phyloP scores from a whole-genome alignment of 495 filamentous ascomycete species.

The Terfezia boudieri region DNA sequence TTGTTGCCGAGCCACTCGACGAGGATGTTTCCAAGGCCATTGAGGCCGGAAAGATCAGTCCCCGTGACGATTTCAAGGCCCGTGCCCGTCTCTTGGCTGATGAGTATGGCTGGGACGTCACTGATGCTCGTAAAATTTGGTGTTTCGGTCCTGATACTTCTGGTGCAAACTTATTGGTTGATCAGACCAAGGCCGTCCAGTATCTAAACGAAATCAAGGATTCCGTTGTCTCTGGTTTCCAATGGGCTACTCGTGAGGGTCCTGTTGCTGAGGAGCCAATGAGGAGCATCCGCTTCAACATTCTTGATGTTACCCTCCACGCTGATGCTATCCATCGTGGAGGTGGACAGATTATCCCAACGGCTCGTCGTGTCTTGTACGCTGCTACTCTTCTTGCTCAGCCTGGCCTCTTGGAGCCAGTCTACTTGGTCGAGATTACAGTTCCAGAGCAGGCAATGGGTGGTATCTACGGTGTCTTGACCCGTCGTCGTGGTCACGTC shows the following conservation, averaged over 20 bases:
- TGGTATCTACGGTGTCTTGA: slow-evolving; percentile 99
- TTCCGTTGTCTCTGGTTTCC: slow-evolving; percentile 98
- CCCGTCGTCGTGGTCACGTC: slow-evolving; percentile 94
- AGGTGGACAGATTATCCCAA: slow-evolving; percentile 97
- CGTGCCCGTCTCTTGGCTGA: slow-evolving; percentile 93
- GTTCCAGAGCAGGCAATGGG: slow-evolving; percentile 98
- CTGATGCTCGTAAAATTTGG: slow-evolving; percentile 99
- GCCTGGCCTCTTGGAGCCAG: slow-evolving; percentile 77
- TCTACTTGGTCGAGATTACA: slow-evolving; percentile 98
- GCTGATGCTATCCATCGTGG: slow-evolving; percentile 99
- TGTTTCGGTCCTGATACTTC: slow-evolving; percentile 96
- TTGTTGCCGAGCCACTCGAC: slow-evolving; percentile 65
- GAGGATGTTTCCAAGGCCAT: slow-evolving; percentile 85
- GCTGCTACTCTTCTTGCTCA: slow-evolving; percentile 78
- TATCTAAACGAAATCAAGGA: slow-evolving; percentile 99
- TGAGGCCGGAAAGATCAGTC: slow-evolving; percentile 73
- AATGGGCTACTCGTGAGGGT: slow-evolving; percentile 97
- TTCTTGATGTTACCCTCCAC: slow-evolving; percentile 98
- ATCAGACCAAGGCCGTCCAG: slow-evolving; percentile 99
- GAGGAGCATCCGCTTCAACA: slow-evolving; percentile 91
- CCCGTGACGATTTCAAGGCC: slow-evolving; percentile 97
- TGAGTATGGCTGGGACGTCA: slow-evolving; percentile 98
- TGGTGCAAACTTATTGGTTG: slow-evolving; percentile 94
- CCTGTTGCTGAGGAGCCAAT: slow-evolving; percentile 96
- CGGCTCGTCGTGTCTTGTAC: slow-evolving; percentile 90